These are phyloP conservation scores for Xylaria arbuscula DNA, from an alignment of 2,329 filamentous ascomycete genomes.

Conservation along the genomic window DNA sequence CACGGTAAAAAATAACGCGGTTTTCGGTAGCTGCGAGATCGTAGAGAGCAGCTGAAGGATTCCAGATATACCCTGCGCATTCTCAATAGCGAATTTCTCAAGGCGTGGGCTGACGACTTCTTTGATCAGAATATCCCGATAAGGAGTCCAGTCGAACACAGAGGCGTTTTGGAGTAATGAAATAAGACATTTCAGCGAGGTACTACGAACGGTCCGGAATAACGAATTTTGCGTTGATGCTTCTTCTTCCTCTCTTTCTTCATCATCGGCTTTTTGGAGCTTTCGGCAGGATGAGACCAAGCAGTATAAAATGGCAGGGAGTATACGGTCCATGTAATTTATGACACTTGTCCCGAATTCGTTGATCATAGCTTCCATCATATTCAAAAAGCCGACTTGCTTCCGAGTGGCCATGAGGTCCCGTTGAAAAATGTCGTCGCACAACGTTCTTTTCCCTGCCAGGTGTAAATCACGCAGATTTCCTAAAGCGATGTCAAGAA, in stretches of 20 bases:
- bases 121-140: slow-evolving; percentile 75
- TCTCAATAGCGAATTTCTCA: slow-evolving; percentile 82
- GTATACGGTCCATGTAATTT: slow-evolving; percentile 74
- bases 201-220: slow-evolving; percentile 73
- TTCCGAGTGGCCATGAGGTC: slow-evolving; percentile 76
- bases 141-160: slow-evolving; percentile 76
- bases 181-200: slow-evolving; percentile 84
- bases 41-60: slow-evolving; percentile 82
- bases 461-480: slow-evolving; percentile 71
- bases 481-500: slow-evolving; percentile 84
- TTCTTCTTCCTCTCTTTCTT: slow-evolving; percentile 51
- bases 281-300: slow-evolving; percentile 75
- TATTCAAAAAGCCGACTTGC: slow-evolving; percentile 90
- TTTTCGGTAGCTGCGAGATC: slow-evolving; percentile 77
- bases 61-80: slow-evolving; percentile 87
- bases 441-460: slow-evolving; percentile 60
- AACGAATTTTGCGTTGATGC: slow-evolving; percentile 64
- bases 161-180: slow-evolving; percentile 80
- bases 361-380: slow-evolving; percentile 87
- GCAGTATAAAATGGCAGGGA: slow-evolving; percentile 85
- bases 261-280: slow-evolving; percentile 57
- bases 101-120: slow-evolving; percentile 83
- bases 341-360: slow-evolving; percentile 81
- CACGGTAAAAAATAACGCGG: slow-evolving; percentile 72
- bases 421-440: slow-evolving; percentile 65